phyloP scores from a whole-genome alignment of 306 rosid genomes.

The Albizia julibrissin region DNA sequence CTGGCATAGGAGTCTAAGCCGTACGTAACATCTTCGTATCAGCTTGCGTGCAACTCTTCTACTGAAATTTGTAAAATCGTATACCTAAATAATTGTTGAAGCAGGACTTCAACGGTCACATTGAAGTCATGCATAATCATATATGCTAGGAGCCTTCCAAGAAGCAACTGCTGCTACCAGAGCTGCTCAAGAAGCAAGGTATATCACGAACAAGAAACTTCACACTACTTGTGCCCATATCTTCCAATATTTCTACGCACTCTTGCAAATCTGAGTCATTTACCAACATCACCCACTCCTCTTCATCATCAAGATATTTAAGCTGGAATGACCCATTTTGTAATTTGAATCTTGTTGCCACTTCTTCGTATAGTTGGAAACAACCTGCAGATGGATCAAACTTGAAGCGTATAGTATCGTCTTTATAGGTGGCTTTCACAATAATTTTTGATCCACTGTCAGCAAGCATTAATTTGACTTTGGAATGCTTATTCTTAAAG shows the following conservation, averaged over 20 bases:
- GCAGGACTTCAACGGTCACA: constrained; percentile 23
- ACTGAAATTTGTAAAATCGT: neutral
- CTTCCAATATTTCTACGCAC: constrained; percentile 74
- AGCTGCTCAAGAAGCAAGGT: constrained; percentile 52
- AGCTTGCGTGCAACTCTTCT: constrained; percentile 2
- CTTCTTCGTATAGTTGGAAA: constrained; percentile 73
- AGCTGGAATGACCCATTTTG: constrained; percentile 78
- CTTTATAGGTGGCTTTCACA: constrained; percentile 78
- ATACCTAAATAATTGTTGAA: constrained; percentile 12
- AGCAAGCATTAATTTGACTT: constrained; percentile 38
- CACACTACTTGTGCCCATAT: constrained; percentile 56
- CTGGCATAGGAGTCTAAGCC: constrained; percentile 13
- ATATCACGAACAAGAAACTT: constrained; percentile 74
- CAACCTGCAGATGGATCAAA: constrained; percentile 70
- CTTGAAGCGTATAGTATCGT: constrained; percentile 82
- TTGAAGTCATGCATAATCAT: constrained; percentile 33
- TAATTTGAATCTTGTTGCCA: constrained; percentile 72
- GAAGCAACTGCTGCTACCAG: constrained; percentile 62
- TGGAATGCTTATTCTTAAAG: constrained; percentile 58
- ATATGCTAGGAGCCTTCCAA: constrained; percentile 40
- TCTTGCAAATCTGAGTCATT: constrained; percentile 82
- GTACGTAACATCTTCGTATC: constrained; percentile 17
- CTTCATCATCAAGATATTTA: constrained; percentile 86
- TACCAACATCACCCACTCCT: constrained; percentile 93
- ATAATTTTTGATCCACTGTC: constrained; percentile 59